Evolutionary conservation across 2,329 filamentous ascomycete genomes (phyloP), one percentile per base, ranked within the genome.

Genomic region (Ascochyta pisi): DNA sequence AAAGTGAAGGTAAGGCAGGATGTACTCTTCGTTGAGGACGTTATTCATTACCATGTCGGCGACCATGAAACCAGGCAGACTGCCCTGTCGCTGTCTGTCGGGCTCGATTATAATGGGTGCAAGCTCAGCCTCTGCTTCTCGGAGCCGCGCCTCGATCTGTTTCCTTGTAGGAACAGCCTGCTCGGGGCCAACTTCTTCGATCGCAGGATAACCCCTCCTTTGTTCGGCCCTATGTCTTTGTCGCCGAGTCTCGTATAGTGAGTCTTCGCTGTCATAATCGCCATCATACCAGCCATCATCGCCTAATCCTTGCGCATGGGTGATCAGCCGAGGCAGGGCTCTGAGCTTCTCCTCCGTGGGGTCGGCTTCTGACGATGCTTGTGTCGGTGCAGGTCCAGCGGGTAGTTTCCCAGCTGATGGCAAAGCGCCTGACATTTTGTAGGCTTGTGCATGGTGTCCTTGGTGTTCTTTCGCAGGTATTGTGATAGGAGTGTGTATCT

Each of bases 41-140:
- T 61, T 63, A 15, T 45, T 55, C 61, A 69, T 60, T n/a, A 66
- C 60, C 54, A 63, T 61, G 10, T 60, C 54, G 0, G 65, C 63
- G 0, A 67, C 55, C 39, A 50, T 55, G 16, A 41, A 57, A 3
- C 66, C 66, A 5, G 58, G 53, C 24, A 54, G 58, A 48, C 67
- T 69, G 19, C 67, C 67, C 26, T 61, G 48, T 15, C 67, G 60
- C 31, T 57, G 54, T 16, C 55, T 62, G 41, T 67, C 50, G 2
- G 64, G 60, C 23, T 60, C 59, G 10, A 57, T 43, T 22, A 71
- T 42, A 2, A 40, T 23, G 3, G 46, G 38, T 9, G 43, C 39
- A 22, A 24, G 24, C 34, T 50, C 53, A 15, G 38, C 35, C 16
- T 69, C 62, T 50, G 69, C 67, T n/a, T 58, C 29, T 24, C 54